Conservation (phyloP, 2,329 filamentous ascomycete species). For the Botrytis pseudocinerea region DNA sequence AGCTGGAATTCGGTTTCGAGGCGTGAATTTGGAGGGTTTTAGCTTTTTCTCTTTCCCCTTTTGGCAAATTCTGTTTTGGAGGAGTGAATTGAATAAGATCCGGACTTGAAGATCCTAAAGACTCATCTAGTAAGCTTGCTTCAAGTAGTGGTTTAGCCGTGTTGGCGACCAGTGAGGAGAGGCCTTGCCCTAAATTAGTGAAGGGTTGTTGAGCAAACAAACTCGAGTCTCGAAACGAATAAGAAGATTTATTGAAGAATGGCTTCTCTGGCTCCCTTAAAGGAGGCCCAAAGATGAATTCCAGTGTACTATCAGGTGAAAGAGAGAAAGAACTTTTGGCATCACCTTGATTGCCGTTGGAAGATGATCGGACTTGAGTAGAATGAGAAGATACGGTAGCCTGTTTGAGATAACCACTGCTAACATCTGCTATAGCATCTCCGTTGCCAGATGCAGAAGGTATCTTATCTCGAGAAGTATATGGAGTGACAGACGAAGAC, state of each 20-base stretch:
- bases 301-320: background rate
- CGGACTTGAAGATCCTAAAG: background rate
- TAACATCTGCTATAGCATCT: background rate
- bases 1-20: background rate
- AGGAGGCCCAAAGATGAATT: background rate
- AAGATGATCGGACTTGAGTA: background rate
- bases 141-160: background rate
- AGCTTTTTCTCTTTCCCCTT: background rate
- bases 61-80: background rate
- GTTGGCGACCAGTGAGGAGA: background rate
- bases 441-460: background rate
- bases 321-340: background rate
- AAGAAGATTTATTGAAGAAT: background rate
- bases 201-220: background rate
- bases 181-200: background rate
- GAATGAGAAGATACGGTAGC: background rate
- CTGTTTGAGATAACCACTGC: background rate
- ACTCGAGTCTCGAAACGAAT: background rate
- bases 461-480: background rate
- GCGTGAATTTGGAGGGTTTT: background rate
- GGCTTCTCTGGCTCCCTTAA: background rate
- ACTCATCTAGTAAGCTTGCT: background rate
- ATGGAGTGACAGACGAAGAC: background rate
- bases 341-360: conserved; percentile 15
- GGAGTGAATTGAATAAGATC: conserved; percentile 17